These are phyloP conservation scores for Amborella trichopoda DNA, from an alignment of 164 flowering plant species.

Conservation along the genomic window DNA sequence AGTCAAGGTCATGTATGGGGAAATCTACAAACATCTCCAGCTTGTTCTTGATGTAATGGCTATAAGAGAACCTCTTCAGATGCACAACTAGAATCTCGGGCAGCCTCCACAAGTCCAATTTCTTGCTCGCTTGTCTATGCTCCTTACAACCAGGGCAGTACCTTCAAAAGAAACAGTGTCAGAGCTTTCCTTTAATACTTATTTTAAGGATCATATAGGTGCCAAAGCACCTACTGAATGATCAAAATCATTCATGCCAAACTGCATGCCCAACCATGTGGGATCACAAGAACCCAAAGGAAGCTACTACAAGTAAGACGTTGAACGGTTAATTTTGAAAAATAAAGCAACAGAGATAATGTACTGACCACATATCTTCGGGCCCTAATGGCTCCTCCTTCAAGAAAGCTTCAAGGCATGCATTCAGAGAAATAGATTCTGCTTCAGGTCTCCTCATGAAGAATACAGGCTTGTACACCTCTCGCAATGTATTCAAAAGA, in stretches of 20 bases:
- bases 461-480: slow-evolving; percentile 56
- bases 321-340: too few species aligned
- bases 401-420: slow-evolving; percentile 87
- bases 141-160: slow-evolving; percentile 81
- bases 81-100: slow-evolving; percentile 90
- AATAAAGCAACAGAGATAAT: too few species aligned
- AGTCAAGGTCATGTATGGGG: slow-evolving; percentile 69
- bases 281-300: too few species aligned
- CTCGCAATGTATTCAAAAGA: slow-evolving; percentile 48
- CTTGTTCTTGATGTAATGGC: slow-evolving; percentile 71
- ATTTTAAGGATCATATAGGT: too few species aligned
- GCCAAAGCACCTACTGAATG: too few species aligned
- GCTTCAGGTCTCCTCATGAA: slow-evolving; percentile 48
- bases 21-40: slow-evolving; percentile 86
- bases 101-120: slow-evolving; percentile 93
- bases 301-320: too few species aligned
- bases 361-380: slow-evolving; percentile 95
- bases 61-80: slow-evolving; percentile 84
- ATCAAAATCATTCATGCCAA: too few species aligned
- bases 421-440: slow-evolving; percentile 70
- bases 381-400: slow-evolving; percentile 98
- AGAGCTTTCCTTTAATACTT: neutral
- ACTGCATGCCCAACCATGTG: too few species aligned
- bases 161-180: slow-evolving; percentile 25
- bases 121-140: slow-evolving; percentile 87